Conservation (phyloP, 352 stramenopile genomes). For the Globisporangium spinosum region DNA sequence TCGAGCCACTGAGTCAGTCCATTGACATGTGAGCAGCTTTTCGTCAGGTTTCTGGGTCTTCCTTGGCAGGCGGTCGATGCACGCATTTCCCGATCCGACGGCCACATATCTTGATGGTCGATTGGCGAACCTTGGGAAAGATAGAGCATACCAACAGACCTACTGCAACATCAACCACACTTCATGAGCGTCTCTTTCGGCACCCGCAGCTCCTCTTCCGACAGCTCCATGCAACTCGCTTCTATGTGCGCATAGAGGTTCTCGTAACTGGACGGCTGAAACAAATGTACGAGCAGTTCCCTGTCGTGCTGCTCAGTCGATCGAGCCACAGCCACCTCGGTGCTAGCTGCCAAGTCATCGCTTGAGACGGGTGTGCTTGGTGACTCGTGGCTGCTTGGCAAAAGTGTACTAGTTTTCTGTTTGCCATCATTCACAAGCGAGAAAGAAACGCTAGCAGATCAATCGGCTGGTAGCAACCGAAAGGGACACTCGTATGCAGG, state of each 20-base stretch:
- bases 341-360: not conserved
- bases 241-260: not conserved
- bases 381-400: not conserved
- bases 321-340: not conserved
- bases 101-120: not conserved
- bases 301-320: not conserved
- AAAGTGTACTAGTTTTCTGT: not conserved
- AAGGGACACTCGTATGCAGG: not conserved
- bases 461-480: not conserved
- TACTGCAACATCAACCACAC: not conserved
- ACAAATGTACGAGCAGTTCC: too few relatives aligned
- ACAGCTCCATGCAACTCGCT: slow-evolving; percentile 12
- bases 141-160: not conserved
- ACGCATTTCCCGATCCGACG: not conserved
- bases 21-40: not conserved
- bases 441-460: not conserved
- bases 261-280: slow-evolving; percentile 14
- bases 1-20: not conserved
- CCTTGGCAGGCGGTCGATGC: not conserved
- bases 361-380: not conserved
- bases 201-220: slow-evolving; percentile 25
- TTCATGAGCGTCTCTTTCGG: slow-evolving; percentile 27
- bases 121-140: not conserved
- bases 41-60: not conserved
- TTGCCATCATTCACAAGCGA: not conserved